Base-by-base conservation (phyloP, 2,329 filamentous ascomycete species). In the Ophiocordyceps camponoti-saundersi region DNA sequence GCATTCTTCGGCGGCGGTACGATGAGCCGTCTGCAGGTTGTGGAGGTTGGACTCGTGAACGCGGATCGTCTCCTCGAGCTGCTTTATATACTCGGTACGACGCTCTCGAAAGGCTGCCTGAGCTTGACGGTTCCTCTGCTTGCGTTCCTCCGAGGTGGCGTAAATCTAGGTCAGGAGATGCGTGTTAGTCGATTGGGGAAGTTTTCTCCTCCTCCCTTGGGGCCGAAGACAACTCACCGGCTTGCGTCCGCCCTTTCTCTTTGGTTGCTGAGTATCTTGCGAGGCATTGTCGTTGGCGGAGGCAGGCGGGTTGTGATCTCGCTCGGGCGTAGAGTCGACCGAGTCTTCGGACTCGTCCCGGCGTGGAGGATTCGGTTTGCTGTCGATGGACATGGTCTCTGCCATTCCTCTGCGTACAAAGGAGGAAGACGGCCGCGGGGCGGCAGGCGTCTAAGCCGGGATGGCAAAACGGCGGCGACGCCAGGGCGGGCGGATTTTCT, bases 51-150 rank as follows among this genome's bases (percentile, higher is more conserved):
- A 87, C 67, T 98, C 92, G 72, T 96, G 90, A 56, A 92, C 85
- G 59, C 92, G 90, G 65, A 98, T 96, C 48, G 89, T 94, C 56
- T 90, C 87, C 68, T 98, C 92, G 23, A 98, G 77, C 65, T 98
- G 92, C 70, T 96, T 96, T 70, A 98, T 98, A 65, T 98, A 98
- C 70, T 98, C 92, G 47, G 90, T 96, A 49, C 92, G 82, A 54
- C 92, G 83, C 68, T 98, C 92, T 56, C 92, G 82, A 60, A 98
- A 98, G 48, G 92, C 92, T 47, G 92, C 92, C 67, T 98, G 92
- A 44, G 92, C 92, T 69, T 96, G 92, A 56, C 92, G 75, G 62
- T 98, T 98, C 53, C 92, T 80, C 68, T 96, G 92, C 70, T 98
- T 96, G 59, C 92, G 82, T 67, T 98, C 92, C 65, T 98, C 92